Evolutionary conservation across 805 yeast genomes (phyloP), one percentile per base, ranked within the genome.

Genomic region (Scheffersomyces lignosus): DNA sequence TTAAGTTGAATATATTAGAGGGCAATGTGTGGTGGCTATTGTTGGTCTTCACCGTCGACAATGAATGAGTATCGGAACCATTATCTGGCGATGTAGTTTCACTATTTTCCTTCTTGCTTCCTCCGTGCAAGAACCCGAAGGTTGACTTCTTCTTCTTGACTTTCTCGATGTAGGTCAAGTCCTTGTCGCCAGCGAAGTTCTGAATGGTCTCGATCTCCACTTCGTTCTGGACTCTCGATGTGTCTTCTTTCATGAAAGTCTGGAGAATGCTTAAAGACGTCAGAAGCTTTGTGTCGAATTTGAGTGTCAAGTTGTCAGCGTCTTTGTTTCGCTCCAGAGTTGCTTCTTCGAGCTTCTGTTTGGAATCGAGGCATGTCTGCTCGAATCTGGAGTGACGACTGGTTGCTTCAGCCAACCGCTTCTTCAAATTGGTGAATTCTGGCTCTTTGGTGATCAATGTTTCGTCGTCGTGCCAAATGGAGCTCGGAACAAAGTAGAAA

Each of bases 381-480:
- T 71, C 75, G 36, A 56, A 58, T 30, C 49, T 62, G 18, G 70
- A 60, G 47, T 73, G 75, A 15, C 60, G 59, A 3, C 54, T 41
- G 18, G 64, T 53, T 12, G 73, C 59, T 16, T 49, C 41, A 41
- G 76, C 75, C 41, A 86, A 62, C 35, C 64, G 63, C 38, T 69
- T 65, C 54, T 77, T 80, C 52, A 85, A 62, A 27, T 74, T 77
- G 5, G 75, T 68, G 35, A 83, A 62, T 51, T 81, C 87, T 4
- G 71, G 73, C 28, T 76, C 80, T 29, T 75, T 73, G 1, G 80
- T 73, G 44, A 83, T 71, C 52, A 86, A 73, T 24, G 76, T 66
- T 46, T 88, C 96, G 60, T 93, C 97, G 54, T 93, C 99, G 62
- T 91, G 98, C 99, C 99, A 93, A 28, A 93, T 83, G 20, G 89